These are phyloP conservation scores for Pseudogymnoascus sp. DNA, from an alignment of 2,329 filamentous ascomycete genomes.

Conservation along the genomic window DNA sequence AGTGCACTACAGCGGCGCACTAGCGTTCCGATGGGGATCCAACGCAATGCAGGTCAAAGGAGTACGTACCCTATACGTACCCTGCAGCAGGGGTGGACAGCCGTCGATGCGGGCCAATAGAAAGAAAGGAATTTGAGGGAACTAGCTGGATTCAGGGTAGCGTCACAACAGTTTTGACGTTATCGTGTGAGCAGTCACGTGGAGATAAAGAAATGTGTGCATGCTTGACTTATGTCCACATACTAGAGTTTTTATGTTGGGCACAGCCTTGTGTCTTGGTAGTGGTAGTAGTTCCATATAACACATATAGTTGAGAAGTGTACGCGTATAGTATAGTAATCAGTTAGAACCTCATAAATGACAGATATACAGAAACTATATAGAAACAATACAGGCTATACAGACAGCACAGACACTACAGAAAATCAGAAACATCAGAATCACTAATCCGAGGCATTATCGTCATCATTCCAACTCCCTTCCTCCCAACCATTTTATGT, in stretches of 20 bases:
- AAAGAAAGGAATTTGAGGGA: neutral
- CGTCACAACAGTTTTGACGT: conserved; percentile 4
- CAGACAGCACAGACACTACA: no score
- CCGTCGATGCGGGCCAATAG: neutral
- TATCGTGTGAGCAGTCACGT: neutral
- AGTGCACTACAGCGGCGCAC: neutral
- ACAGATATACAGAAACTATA: no score
- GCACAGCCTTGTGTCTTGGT: neutral
- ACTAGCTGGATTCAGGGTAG: neutral
- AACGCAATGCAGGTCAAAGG: neutral
- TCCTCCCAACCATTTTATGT: neutral
- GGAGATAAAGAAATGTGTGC: neutral
- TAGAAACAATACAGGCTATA: no score
- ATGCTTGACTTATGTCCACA: neutral
- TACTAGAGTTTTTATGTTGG: neutral
- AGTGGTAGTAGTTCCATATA: neutral
- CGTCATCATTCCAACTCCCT: neutral
- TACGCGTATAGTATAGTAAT: neutral
- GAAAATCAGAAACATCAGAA: neutral
- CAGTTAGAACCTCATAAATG: neutral
- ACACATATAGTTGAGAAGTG: neutral
- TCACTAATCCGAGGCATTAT: neutral
- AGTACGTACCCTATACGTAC: neutral
- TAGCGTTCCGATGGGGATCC: conserved; percentile 9
- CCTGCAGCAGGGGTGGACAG: neutral